These are phyloP conservation scores for Diutina mesorugosa DNA, from an alignment of 1,139 yeast species.

Conservation along the genomic window DNA sequence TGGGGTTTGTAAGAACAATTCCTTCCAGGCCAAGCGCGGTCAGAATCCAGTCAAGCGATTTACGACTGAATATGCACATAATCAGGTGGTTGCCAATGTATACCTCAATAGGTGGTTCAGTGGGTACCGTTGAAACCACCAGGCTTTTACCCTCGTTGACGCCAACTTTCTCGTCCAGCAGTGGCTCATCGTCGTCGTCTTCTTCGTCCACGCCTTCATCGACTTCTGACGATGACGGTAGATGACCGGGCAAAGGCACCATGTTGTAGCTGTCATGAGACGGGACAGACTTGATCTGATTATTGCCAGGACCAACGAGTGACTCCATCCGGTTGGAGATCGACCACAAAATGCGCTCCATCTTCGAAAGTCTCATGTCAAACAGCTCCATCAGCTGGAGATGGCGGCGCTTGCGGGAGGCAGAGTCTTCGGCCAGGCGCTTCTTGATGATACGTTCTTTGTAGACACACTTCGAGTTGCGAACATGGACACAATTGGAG, in stretches of 20 bases:
- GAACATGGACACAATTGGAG: slow-evolving; percentile 8
- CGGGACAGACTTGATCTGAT: neutral
- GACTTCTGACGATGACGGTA: neutral
- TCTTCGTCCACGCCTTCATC: neutral
- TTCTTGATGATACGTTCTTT: neutral
- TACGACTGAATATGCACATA: slow-evolving; percentile 22
- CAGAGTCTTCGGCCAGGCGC: neutral
- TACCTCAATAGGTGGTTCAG: slow-evolving; percentile 6
- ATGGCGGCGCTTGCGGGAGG: neutral
- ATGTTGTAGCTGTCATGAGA: neutral
- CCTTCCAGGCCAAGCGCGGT: slow-evolving; percentile 14
- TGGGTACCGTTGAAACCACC: neutral
- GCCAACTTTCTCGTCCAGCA: neutral
- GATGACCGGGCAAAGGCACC: neutral
- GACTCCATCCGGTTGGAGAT: neutral
- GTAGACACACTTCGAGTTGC: neutral
- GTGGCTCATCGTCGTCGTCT: neutral
- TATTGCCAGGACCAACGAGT: neutral
- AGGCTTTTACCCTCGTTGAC: neutral
- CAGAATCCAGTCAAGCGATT: slow-evolving; percentile 23
- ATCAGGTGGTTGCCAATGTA: slow-evolving; percentile 29
- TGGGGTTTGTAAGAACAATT: slow-evolving; percentile 13
- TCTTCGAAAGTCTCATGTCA: neutral
- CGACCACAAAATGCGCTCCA: neutral
- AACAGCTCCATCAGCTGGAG: neutral